These are phyloP conservation scores for Quercus cerris DNA, from an alignment of 306 rosid species.

Conservation along the genomic window DNA sequence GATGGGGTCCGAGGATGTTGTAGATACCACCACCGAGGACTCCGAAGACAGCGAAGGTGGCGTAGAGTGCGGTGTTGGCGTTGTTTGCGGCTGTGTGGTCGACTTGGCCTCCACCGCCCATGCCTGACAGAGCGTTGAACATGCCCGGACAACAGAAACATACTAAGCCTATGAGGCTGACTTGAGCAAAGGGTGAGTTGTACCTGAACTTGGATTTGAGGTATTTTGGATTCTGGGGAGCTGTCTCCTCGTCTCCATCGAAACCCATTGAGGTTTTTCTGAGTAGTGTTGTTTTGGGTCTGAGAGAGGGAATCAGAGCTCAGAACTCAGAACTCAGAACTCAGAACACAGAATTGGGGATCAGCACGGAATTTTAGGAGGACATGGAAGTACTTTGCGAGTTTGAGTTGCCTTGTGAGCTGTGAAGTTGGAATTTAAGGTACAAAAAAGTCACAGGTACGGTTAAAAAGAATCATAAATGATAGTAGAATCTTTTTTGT, in stretches of 20 bases:
- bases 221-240: background rate
- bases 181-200: constrained; percentile 73
- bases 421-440: too few species aligned
- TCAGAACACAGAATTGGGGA: too few species aligned
- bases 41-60: constrained; percentile 78
- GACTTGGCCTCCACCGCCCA: constrained; percentile 93
- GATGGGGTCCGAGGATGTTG: constrained; percentile 89
- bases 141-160: constrained; percentile 97
- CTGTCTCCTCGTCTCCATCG: constrained; percentile 36
- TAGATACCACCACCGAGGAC: constrained; percentile 89
- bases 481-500: too few species aligned
- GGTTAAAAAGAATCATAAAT: too few species aligned
- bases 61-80: constrained; percentile 74
- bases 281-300: background rate
- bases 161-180: constrained; percentile 62
- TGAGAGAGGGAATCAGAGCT: background rate
- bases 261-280: constrained; percentile 39
- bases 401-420: too few species aligned
- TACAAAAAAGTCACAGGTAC: too few species aligned
- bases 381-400: too few species aligned
- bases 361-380: too few species aligned
- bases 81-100: constrained; percentile 72
- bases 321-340: too few species aligned
- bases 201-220: constrained; percentile 41
- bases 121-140: constrained; percentile 89